These are phyloP conservation scores for Aspergillus japonicus DNA, from an alignment of 2,329 filamentous ascomycete species.

Conservation along the genomic window DNA sequence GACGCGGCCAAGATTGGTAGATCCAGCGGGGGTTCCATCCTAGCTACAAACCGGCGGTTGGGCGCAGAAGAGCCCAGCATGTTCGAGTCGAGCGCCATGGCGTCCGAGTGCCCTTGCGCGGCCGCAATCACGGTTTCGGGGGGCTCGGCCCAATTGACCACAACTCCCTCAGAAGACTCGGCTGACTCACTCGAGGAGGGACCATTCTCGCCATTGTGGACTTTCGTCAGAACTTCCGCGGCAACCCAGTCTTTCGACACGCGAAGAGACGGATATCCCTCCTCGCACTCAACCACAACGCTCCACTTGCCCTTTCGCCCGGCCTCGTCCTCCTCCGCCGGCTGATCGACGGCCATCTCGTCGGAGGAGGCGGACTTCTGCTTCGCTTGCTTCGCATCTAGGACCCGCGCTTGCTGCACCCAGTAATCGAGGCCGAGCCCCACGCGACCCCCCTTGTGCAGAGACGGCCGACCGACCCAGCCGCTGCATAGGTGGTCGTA, in stretches of 20 bases:
- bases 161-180: constrained; percentile 25
- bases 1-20: constrained; percentile 43
- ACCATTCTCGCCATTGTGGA: constrained; percentile 24
- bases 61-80: constrained; percentile 39
- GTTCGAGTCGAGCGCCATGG: constrained; percentile 39
- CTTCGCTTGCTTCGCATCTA: constrained; percentile 31
- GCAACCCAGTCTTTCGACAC: constrained; percentile 47
- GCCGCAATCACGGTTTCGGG: constrained; percentile 35
- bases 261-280: constrained; percentile 45
- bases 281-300: constrained; percentile 45
- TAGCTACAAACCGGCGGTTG: constrained; percentile 46
- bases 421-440: constrained; percentile 46
- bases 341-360: constrained; percentile 35
- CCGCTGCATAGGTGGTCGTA: constrained; percentile 44
- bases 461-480: constrained; percentile 41
- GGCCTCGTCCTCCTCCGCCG: constrained; percentile 17
- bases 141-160: constrained; percentile 44
- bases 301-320: constrained; percentile 33
- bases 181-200: constrained; percentile 21
- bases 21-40: constrained; percentile 43
- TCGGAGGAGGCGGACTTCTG: constrained; percentile 21
- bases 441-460: constrained; percentile 41
- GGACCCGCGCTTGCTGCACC: constrained; percentile 36
- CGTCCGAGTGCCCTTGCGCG: constrained; percentile 33
- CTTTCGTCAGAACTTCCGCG: constrained; percentile 33